These are phyloP conservation scores for Fusarium lateritium DNA, from an alignment of 2,329 filamentous ascomycete genomes.

Conservation along the genomic window DNA sequence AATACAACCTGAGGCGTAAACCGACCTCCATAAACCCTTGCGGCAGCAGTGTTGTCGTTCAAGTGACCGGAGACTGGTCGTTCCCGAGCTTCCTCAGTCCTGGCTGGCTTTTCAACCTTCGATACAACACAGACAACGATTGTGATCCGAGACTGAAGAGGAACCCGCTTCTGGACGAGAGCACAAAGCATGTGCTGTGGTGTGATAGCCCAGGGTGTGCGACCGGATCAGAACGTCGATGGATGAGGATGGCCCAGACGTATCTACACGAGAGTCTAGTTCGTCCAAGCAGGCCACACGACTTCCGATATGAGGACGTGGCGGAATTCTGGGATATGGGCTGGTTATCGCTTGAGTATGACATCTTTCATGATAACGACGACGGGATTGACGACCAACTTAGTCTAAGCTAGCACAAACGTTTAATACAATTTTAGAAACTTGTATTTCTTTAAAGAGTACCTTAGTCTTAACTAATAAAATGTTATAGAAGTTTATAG, in stretches of 20 bases:
- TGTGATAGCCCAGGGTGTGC: slow-evolving; percentile 7
- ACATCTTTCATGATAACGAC: background rate
- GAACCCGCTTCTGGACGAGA: background rate
- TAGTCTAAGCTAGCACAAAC: too few relatives aligned
- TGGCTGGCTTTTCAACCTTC: slow-evolving; percentile 14
- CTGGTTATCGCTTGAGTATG: slow-evolving; percentile 2
- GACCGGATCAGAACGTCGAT: background rate
- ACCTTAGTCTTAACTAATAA: too few relatives aligned
- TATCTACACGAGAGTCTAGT: background rate
- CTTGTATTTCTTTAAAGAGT: too few relatives aligned
- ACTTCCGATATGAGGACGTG: too few relatives aligned
- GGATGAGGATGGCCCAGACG: slow-evolving; percentile 15
- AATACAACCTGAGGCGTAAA: background rate
- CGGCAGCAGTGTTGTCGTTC: background rate
- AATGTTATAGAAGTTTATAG: too few relatives aligned
- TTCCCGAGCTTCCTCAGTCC: background rate
- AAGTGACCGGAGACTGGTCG: rapidly evolving
- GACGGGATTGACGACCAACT: background rate
- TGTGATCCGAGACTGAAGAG: background rate
- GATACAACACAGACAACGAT: background rate
- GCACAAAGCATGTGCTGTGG: slow-evolving; percentile 4
- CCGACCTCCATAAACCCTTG: too few relatives aligned
- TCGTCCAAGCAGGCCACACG: too few relatives aligned
- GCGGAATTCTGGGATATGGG: background rate
- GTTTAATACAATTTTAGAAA: too few relatives aligned